Base-by-base conservation (phyloP, 495 filamentous ascomycete genomes). In the Durotheca rogersii region DNA sequence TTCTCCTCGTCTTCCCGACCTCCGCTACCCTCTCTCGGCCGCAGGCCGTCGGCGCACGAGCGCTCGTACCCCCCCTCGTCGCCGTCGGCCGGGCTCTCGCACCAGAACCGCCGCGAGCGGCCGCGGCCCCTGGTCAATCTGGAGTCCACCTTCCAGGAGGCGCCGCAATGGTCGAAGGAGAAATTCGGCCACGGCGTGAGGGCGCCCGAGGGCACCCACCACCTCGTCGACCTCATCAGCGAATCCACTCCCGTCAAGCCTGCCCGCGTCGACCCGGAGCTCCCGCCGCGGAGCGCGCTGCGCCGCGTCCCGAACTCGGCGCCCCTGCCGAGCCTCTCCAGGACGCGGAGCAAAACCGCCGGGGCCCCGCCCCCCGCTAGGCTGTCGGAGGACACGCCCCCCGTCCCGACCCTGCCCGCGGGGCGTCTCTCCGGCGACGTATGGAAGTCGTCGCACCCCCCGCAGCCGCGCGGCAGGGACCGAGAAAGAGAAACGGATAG, bases 101-200 rank as follows among this genome's bases (percentile, higher is more conserved):
- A 57, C 30, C 42, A 51, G 15, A 58, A 59, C 33, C 66, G 61
- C 2, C 61, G 53, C 39, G 53, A 53, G 6, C 53, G 47, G 16
- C 53, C 56, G 9, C 62, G 52, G 58, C 86, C 90, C 1, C 75
- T 95, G 0, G 72, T 96, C 9, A 87, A 90, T 56, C 75, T 93
- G 14, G 88, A 82, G 0, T 85, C 89, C 0, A 71, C 75, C n/a
- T 89, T 86, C 61, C 75, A 78, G 34, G 87, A 89, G 49, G 76
- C 88, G 14, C 88, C 85, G 3, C 89, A 94, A 56, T 79, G 75
- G 75, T 64, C 71, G 4, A 81, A 65, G 15, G 61, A 72, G 0
- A 75, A 78, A 25, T 83, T 82, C 41, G 90, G 90, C 9, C 81
- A 79, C 51, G 87, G 84, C 6, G 79, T 89, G 31, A 71, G 70